A percentile compares a stretch with the other conserved stretches of the same genome.
Evolutionary conservation across 177 flowering plant species (phyloP).

Genomic region (Vitis hybrid): DNA sequence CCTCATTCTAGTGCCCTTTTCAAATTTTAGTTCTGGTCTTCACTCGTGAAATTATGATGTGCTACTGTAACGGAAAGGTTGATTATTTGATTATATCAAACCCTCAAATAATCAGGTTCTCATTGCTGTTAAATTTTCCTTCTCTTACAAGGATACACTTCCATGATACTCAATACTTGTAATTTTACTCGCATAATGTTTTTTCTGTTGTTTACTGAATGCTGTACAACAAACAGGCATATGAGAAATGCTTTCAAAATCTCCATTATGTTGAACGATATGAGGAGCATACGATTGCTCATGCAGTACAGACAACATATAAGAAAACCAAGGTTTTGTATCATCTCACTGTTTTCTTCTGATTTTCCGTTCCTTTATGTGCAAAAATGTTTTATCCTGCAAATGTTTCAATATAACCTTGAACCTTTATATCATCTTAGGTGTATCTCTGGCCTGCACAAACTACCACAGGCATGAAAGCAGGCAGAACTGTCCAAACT

Average conservation of each 20-base stretch:
- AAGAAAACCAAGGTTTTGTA: constrained; percentile 84
- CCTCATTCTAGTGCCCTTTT: too few species aligned
- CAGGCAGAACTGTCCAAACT: constrained; percentile 73
- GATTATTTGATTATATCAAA: too few species aligned
- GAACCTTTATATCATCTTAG: constrained; percentile 24
- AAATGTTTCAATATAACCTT: not conserved
- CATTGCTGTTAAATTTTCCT: not conserved
- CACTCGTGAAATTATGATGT: too few species aligned
- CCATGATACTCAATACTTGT: not conserved
- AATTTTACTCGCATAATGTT: not conserved
- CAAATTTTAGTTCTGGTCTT: too few species aligned
- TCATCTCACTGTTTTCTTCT: not conserved
- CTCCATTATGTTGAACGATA: constrained; percentile 84
- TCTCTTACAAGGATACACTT: not conserved
- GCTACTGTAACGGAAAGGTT: too few species aligned
- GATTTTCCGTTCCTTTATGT: not conserved
- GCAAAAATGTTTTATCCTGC: not conserved
- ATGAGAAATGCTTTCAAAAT: constrained; percentile 95
- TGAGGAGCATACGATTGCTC: constrained; percentile 94
- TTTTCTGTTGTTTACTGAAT: not conserved
- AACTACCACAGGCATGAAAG: constrained; percentile 79
- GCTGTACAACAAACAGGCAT: constrained; percentile 49
- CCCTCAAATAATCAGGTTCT: too few species aligned
- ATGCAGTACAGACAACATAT: constrained; percentile 80
- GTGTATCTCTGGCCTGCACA: constrained; percentile 94